Conservation (phyloP, 768 basidiomycete species). For the Tulasnella sp. region DNA sequence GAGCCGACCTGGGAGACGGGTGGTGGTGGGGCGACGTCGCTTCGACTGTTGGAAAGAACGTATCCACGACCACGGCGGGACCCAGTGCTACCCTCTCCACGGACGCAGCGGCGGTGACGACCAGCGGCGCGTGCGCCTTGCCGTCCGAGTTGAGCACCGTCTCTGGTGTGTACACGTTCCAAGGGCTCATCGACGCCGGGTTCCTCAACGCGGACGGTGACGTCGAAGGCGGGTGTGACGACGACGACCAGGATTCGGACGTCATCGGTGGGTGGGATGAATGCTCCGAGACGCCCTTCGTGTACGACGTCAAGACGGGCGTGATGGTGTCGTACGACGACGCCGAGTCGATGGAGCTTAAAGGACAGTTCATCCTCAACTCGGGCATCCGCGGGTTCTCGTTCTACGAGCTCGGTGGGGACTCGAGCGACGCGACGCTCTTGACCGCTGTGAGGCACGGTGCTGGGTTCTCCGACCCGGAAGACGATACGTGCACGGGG, state of each 20-base stretch:
- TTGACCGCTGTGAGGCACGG: constrained; percentile 7
- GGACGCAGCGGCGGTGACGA: not conserved
- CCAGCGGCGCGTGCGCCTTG: not conserved
- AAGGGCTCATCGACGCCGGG: constrained; percentile 4
- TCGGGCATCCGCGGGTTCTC: constrained; percentile 8
- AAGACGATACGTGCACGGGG: not conserved
- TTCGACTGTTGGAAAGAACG: too few species aligned
- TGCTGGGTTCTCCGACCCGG: constrained; percentile 7
- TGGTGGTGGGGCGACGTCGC: too few species aligned
- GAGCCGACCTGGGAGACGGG: too few species aligned
- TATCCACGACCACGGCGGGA: not conserved
- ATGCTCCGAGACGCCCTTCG: constrained; percentile 7
- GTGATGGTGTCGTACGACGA: constrained; percentile 8
- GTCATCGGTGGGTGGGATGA: constrained; percentile 6
- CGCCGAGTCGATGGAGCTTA: constrained; percentile 10
- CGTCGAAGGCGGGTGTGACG: not conserved
- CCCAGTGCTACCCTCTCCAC: not conserved
- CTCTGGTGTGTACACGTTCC: constrained; percentile 8
- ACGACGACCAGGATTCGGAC: not conserved
- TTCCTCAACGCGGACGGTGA: not conserved
- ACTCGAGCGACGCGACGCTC: constrained; percentile 1
- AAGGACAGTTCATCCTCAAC: constrained; percentile 4
- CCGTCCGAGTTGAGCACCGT: not conserved
- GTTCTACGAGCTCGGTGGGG: constrained; percentile 3
- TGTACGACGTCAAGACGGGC: not conserved